Base-by-base conservation (phyloP, 768 basidiomycete species). In the Mrakia gelida region DNA sequence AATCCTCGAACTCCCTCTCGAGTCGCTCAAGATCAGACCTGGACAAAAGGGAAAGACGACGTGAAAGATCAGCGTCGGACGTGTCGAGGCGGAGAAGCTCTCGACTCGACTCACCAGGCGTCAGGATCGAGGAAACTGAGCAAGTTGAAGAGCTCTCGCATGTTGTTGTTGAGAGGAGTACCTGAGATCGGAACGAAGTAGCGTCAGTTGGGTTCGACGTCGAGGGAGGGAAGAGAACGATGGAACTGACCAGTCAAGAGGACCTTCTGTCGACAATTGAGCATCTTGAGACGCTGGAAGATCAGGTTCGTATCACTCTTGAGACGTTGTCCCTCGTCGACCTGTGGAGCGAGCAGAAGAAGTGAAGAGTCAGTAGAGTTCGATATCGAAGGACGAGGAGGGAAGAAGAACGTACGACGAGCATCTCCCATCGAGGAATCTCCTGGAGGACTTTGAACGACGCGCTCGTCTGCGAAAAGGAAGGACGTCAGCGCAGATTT, bases 131-230 rank as follows among this genome's bases (percentile, higher is more conserved):
- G 88, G 86, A 98, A 98, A 83, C 94, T 93, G 90, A 99, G 94
- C 62, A 99, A 87, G 83, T 95, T 98, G 87, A 98, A 96, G 34
- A 99, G 85, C 85, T 99, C 97, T 68, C 93, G 88, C 32, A 99
- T 91, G 82, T 98, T 98, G 86, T 98, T 98, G 84, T 98, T 98
- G 77, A 98, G 84, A 0, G 96, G 96, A 0, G 97, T 98, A 88
- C 94, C 78, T 28, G 68, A 1, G 34, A 59, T 10, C 56, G 49
- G 32, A 38, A 21, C n/a, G 4, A 15, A 2, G 15, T 23, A 45
- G 21, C 45, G 30, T 68, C 41, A 68, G 70, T 28, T 4, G 23
- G 3, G 5, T 23, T 52, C 21, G 45, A 28, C 52, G 11, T 26
- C 15, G 28, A 71, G 18, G 56, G 52, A 34, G 26, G 43, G 13